A percentile compares a stretch with the other conserved stretches of the same genome.
Conservation (phyloP, 2,329 filamentous ascomycete species). For the Gnomoniopsis sp. region DNA sequence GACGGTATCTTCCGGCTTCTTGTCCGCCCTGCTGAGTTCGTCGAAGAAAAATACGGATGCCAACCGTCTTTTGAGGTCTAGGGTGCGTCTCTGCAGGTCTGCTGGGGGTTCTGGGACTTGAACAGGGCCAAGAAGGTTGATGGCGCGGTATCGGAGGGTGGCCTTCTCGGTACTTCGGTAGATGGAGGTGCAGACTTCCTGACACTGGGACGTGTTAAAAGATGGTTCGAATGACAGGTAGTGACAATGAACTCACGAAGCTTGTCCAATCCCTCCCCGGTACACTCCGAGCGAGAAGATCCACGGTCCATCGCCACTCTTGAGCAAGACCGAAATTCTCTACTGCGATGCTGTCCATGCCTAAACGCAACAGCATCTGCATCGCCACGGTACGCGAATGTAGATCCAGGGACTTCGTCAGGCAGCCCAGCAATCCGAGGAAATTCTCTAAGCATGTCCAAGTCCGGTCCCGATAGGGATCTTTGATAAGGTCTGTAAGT, state of each 20-base stretch:
- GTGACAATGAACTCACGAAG: slow-evolving; percentile 30
- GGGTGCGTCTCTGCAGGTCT: slow-evolving; percentile 30
- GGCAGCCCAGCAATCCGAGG: slow-evolving; percentile 37
- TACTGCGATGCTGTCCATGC: slow-evolving; percentile 49
- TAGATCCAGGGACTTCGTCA: slow-evolving; percentile 34
- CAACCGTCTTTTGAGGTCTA: slow-evolving; percentile 63
- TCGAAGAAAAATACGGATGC: slow-evolving; percentile 62
- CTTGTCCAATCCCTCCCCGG: slow-evolving; percentile 31
- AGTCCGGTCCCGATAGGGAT: slow-evolving; percentile 31
- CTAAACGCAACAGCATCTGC: slow-evolving; percentile 50
- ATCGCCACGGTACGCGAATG: slow-evolving; percentile 36
- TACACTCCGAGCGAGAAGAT: slow-evolving; percentile 40
- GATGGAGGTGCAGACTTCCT: slow-evolving; percentile 44
- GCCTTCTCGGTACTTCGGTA: slow-evolving; percentile 43
- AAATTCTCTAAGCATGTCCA: slow-evolving; percentile 45
- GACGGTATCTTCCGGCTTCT: slow-evolving; percentile 38
- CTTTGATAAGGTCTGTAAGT: slow-evolving; percentile 20
- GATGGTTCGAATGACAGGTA: slow-evolving; percentile 28
- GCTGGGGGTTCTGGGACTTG: slow-evolving; percentile 20
- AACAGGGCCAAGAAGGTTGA: slow-evolving; percentile 57
- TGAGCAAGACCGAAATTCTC: slow-evolving; percentile 38
- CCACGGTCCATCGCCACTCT: slow-evolving; percentile 39
- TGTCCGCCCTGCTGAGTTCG: slow-evolving; percentile 38
- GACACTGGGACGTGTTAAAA: slow-evolving; percentile 37
- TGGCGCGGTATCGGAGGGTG: slow-evolving; percentile 52